A percentile compares a stretch with the other conserved stretches of the same genome.
phyloP scores from a whole-genome alignment of 768 basidiomycete species.

The Termitomyces sp. region DNA sequence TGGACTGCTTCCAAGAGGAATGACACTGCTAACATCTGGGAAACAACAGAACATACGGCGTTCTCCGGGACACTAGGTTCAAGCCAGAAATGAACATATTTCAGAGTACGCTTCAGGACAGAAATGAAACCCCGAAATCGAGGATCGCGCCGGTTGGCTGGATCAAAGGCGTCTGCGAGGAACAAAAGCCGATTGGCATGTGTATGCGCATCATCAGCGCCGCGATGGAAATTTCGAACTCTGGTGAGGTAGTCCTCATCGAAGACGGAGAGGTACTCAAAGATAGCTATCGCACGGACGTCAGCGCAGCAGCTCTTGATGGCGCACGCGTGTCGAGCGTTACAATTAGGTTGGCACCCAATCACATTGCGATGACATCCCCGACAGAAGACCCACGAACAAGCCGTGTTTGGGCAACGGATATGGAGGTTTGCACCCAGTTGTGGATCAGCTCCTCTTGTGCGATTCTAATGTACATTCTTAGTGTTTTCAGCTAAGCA shows the following conservation, averaged over 20 bases:
- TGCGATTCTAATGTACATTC: background rate
- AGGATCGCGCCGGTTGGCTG: background rate
- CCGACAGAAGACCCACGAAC: slow-evolving; percentile 1
- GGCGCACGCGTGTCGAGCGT: background rate
- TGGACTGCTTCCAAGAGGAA: slow-evolving; percentile 1
- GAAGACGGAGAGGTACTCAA: slow-evolving; percentile 7
- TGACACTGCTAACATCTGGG: background rate
- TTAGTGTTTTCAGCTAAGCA: background rate
- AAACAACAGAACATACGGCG: background rate
- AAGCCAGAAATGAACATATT: slow-evolving; percentile 7
- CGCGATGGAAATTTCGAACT: background rate
- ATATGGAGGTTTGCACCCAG: slow-evolving; percentile 1
- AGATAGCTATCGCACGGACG: slow-evolving; percentile 11
- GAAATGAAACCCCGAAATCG: background rate
- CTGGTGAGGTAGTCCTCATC: slow-evolving; percentile 4
- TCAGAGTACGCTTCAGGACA: slow-evolving; percentile 7
- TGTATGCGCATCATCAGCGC: background rate
- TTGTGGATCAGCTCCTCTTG: background rate
- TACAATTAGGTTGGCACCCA: background rate
- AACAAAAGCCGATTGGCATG: background rate
- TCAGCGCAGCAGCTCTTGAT: slow-evolving; percentile 8
- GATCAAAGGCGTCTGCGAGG: background rate
- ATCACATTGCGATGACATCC: slow-evolving; percentile 1
- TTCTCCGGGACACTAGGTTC: background rate
- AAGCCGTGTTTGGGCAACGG: background rate